phyloP scores from a whole-genome alignment of 2,329 filamentous ascomycete species.

The Penicillium sp. region DNA sequence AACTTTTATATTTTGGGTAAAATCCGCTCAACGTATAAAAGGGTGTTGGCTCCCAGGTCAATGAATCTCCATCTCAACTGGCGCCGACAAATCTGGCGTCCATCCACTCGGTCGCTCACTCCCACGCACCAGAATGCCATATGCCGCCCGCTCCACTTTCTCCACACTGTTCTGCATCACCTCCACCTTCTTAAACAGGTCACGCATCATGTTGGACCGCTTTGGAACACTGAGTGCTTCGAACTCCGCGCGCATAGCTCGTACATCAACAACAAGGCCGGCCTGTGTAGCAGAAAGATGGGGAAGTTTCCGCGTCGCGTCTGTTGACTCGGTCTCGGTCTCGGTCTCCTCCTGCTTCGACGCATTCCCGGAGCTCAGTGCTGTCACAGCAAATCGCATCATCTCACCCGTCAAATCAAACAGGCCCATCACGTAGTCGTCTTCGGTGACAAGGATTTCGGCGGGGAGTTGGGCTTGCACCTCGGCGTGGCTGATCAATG shows the following conservation, averaged over 20 bases:
- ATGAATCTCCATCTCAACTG: slow-evolving; percentile 41
- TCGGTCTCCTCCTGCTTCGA: slow-evolving; percentile 35
- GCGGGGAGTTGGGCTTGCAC: slow-evolving; percentile 48
- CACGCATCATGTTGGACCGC: slow-evolving; percentile 56
- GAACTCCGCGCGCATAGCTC: slow-evolving; percentile 72
- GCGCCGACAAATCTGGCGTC: slow-evolving; percentile 71
- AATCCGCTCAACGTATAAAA: too few species aligned
- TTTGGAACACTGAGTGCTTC: slow-evolving; percentile 66
- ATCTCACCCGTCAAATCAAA: slow-evolving; percentile 95
- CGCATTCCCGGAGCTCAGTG: slow-evolving; percentile 72
- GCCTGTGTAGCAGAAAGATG: slow-evolving; percentile 48
- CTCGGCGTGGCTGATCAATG: slow-evolving; percentile 68
- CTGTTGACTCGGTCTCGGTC: slow-evolving; percentile 1
- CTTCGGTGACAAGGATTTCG: slow-evolving; percentile 66
- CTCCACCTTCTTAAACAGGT: slow-evolving; percentile 76
- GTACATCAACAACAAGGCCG: slow-evolving; percentile 77
- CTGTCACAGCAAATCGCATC: slow-evolving; percentile 93
- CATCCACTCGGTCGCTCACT: slow-evolving; percentile 88
- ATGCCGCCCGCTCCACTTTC: slow-evolving; percentile 90
- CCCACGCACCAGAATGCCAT: slow-evolving; percentile 82
- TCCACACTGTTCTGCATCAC: slow-evolving; percentile 86
- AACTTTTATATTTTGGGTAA: neutral
- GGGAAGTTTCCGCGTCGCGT: slow-evolving; percentile 7
- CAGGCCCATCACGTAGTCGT: slow-evolving; percentile 87
- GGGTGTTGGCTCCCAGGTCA: slow-evolving; percentile 17